Conservation (phyloP, 2,329 filamentous ascomycete species). For the Xylariaceae sp. region DNA sequence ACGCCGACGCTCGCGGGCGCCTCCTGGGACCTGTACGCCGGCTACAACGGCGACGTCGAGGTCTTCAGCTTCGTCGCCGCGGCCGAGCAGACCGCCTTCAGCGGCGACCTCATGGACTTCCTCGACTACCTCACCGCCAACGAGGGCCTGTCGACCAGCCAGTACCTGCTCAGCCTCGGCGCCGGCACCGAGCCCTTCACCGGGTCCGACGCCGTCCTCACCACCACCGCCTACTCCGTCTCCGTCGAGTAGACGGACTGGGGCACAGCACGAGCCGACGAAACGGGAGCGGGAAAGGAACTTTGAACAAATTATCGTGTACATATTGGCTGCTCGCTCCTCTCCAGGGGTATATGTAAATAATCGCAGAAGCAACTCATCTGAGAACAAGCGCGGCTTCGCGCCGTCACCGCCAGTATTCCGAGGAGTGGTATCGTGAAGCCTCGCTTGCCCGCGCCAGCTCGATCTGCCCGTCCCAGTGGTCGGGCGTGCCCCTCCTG, state of each 20-base stretch:
- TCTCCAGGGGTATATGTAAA: slow-evolving; percentile 1
- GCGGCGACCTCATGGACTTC: slow-evolving; percentile 46
- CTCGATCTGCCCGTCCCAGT: slow-evolving; percentile 25
- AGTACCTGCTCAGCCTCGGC: slow-evolving; percentile 43
- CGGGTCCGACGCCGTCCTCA: slow-evolving; percentile 37
- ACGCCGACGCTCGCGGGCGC: slow-evolving; percentile 43
- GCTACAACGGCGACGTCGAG: slow-evolving; percentile 45
- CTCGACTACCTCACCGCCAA: slow-evolving; percentile 40
- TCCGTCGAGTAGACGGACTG: slow-evolving; percentile 8
- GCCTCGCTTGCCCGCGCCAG: slow-evolving; percentile 14
- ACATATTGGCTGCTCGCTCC: slow-evolving; percentile 1
- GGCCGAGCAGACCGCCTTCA: slow-evolving; percentile 38
- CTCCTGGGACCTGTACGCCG: slow-evolving; percentile 47
- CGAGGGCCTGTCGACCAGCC: slow-evolving; percentile 34
- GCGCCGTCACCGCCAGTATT: slow-evolving; percentile 16
- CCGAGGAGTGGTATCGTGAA: slow-evolving; percentile 14
- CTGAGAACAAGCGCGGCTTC: too few relatives aligned
- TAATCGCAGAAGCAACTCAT: too few relatives aligned
- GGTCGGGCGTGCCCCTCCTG: slow-evolving; percentile 17
- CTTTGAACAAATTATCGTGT: background rate
- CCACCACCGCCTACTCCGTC: slow-evolving; percentile 19
- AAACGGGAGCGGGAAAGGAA: too few relatives aligned
- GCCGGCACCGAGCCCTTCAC: slow-evolving; percentile 46
- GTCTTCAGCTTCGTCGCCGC: slow-evolving; percentile 43
- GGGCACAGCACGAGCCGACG: too few relatives aligned